phyloP scores from a whole-genome alignment of 371 early-diverging fungal genomes.

The Blastocladiella emersonii region DNA sequence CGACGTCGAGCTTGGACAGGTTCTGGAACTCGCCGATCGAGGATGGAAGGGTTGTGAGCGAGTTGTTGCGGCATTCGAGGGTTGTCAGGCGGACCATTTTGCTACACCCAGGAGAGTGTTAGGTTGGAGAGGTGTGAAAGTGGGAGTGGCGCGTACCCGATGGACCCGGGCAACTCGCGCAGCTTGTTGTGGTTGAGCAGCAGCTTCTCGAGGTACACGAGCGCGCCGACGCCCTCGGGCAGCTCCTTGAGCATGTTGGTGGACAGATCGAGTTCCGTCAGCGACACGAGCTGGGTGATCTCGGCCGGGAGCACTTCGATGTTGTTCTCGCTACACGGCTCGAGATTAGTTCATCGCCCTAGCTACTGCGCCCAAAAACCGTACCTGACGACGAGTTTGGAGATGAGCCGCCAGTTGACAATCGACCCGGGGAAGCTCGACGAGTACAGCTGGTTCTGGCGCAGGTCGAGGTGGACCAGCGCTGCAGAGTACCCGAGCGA shows the following conservation, averaged over 20 bases:
- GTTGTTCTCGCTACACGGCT: conserved; percentile 18
- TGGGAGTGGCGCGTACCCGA: background rate
- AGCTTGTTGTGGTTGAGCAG: conserved; percentile 1
- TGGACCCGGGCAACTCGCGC: background rate
- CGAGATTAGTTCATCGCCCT: background rate
- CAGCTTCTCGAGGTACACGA: conserved; percentile 8
- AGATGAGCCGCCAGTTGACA: background rate
- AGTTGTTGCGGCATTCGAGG: background rate
- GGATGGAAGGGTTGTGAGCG: background rate
- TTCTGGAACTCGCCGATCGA: background rate
- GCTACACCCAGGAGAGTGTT: background rate
- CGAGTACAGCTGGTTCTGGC: background rate
- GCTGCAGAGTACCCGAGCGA: background rate
- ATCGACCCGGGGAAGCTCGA: background rate
- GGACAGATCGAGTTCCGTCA: conserved; percentile 26
- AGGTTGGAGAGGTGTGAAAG: background rate
- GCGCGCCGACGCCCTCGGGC: conserved; percentile 28
- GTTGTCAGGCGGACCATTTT: background rate
- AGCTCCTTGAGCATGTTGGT: conserved; percentile 21
- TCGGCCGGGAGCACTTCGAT: conserved; percentile 29
- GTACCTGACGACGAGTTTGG: background rate
- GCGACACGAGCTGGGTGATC: conserved; percentile 19
- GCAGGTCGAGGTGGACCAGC: background rate
- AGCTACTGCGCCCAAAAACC: background rate
- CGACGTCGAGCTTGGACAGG: conserved; percentile 20